Evolutionary conservation across 371 early-diverging fungal genomes (phyloP).

Genomic region (Entomophthora muscae): DNA sequence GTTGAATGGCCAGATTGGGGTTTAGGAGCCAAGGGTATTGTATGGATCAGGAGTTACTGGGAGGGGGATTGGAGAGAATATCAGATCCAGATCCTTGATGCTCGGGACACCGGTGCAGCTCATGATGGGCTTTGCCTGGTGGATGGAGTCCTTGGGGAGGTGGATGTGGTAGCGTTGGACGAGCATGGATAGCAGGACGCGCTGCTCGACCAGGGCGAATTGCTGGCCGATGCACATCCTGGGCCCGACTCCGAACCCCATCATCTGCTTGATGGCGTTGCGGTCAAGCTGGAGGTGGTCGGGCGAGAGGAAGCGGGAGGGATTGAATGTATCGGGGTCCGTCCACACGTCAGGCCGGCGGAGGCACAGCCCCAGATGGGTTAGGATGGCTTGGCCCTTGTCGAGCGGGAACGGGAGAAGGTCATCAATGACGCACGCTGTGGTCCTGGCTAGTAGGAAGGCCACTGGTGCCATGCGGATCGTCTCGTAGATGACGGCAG

Average conservation of each 20-base stretch:
- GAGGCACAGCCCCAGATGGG: background rate
- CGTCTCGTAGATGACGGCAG: background rate
- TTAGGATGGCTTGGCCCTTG: background rate
- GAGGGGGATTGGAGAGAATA: background rate
- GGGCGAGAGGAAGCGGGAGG: background rate
- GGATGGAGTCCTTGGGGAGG: background rate
- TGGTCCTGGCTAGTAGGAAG: background rate
- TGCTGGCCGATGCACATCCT: background rate
- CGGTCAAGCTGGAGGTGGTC: background rate
- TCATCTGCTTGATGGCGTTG: background rate
- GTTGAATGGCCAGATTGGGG: too few species aligned
- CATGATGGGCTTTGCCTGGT: background rate
- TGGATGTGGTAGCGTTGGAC: background rate
- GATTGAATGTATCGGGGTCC: background rate
- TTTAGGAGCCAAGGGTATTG: too few species aligned
- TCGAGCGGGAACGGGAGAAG: background rate
- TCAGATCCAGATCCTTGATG: background rate
- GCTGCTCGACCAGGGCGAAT: constrained; percentile 2
- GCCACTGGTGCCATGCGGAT: background rate
- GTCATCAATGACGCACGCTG: background rate
- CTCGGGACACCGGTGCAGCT: background rate
- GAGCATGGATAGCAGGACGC: background rate
- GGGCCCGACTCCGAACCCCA: background rate
- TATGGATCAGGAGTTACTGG: too few species aligned
- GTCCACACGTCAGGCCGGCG: background rate